Base-by-base conservation (phyloP, 257 asterid species). In the Scutellaria baicalensis region DNA sequence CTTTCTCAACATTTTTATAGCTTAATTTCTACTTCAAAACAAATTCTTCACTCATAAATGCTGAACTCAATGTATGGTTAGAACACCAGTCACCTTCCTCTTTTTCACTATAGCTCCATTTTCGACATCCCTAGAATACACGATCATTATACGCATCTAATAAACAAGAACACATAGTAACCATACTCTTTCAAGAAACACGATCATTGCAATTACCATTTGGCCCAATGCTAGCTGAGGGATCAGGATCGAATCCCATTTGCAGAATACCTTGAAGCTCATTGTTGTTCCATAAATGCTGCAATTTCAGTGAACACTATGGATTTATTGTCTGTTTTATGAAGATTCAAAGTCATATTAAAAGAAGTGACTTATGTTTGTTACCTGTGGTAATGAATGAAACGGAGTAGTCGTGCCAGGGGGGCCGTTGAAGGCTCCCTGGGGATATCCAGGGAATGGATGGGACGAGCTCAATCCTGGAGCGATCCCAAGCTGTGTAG, bases 351-450 rank as follows among this genome's bases (percentile, higher is more conserved):
- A 59, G 14, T 57, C 9, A 17, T 23, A 64, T 5, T 7, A 18
- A 16, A 52, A 0, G 65, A n/a, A 45, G 39, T 9, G 70, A 54
- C 4, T 31, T 59, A 27, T 27, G 4, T 10, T 23, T 69, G 38
- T 69, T 84, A 92, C 98, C 88, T 88, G 96, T 10, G 92, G 80
- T 55, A 88, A 51, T 62, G 89, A 68, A 74, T 86, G 85, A 64
- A 83, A 82, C 2, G 83, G 81, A 27, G 85, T 69, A 49, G 74
- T 66, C 12, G 89, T 38, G 71, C 70, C 76, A 0, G 84, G 83
- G 43, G 80, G 38, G 38, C 79, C 75, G 8, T 71, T 70, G 78
- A 86, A 83, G 65, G 79, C 56, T 66, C 90, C 93, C 1, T 74
- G 92, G 57, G 88, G 76, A 77, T 75, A 79, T 57, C 81, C 88